phyloP scores from a whole-genome alignment of 257 asterid genomes.

The Solanum tarapatanum region DNA sequence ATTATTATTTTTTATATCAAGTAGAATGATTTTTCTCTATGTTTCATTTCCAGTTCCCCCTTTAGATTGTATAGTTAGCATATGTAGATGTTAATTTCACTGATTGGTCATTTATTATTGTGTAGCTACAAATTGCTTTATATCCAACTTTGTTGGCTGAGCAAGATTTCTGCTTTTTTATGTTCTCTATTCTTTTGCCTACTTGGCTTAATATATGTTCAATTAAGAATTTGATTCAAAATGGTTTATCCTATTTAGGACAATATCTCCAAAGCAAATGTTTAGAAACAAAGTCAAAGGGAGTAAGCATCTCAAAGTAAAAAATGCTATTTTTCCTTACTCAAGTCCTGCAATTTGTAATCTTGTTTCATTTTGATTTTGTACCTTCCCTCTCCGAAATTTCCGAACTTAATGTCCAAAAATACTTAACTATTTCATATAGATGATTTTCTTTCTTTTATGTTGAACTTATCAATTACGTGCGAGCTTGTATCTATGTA shows the following conservation, averaged over 20 bases:
- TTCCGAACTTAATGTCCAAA: not conserved
- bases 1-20: not conserved
- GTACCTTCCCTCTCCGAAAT: not conserved
- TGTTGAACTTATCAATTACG: not conserved
- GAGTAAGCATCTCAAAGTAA: not conserved
- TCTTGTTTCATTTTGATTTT: not conserved
- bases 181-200: not conserved
- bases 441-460: not conserved
- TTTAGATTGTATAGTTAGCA: not conserved
- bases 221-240: not conserved
- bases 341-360: not conserved
- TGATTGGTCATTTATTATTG: not conserved
- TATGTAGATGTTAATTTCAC: not conserved
- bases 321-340: not conserved
- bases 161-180: not conserved
- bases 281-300: not conserved
- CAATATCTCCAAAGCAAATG: not conserved
- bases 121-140: not conserved
- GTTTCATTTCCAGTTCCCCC: not conserved
- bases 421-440: not conserved
- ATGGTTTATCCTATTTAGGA: not conserved
- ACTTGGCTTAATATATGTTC: not conserved
- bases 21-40: not conserved
- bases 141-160: not conserved
- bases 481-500: not conserved